Evolutionary conservation across 148 eudicot species (phyloP).

Genomic region (Cornus florida): DNA sequence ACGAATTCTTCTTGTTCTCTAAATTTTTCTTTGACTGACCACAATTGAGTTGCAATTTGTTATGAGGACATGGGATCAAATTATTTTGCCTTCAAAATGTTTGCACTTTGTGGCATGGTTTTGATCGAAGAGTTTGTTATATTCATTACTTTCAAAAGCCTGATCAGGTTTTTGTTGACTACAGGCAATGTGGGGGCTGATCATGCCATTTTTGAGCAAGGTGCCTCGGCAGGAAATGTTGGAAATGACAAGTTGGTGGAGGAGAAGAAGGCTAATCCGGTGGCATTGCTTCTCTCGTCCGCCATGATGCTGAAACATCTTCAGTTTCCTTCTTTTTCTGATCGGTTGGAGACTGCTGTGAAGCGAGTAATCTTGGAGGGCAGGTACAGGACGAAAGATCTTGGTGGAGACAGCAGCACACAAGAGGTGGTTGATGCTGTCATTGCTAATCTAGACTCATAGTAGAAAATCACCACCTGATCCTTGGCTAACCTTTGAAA

Average conservation of each 20-base stretch:
- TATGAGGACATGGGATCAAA: too few species aligned
- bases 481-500: background rate
- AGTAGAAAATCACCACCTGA: background rate
- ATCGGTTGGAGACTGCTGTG: constrained; percentile 69
- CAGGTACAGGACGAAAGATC: constrained; percentile 57
- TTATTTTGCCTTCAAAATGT: too few species aligned
- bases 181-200: constrained; percentile 84
- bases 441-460: constrained; percentile 57
- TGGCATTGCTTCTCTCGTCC: constrained; percentile 74
- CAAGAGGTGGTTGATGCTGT: constrained; percentile 82
- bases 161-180: constrained; percentile 1
- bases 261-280: constrained; percentile 77
- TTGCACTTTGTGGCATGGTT: too few species aligned
- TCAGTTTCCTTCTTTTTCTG: constrained; percentile 77
- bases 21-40: too few species aligned
- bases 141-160: background rate
- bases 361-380: constrained; percentile 59
- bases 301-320: constrained; percentile 91
- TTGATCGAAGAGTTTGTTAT: too few species aligned
- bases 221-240: constrained; percentile 91
- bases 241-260: constrained; percentile 62
- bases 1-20: background rate
- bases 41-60: too few species aligned
- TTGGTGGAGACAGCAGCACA: constrained; percentile 69
- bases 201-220: constrained; percentile 86